Evolutionary conservation across 2,329 filamentous ascomycete species (phyloP).

Genomic region (Didymella pomorum): DNA sequence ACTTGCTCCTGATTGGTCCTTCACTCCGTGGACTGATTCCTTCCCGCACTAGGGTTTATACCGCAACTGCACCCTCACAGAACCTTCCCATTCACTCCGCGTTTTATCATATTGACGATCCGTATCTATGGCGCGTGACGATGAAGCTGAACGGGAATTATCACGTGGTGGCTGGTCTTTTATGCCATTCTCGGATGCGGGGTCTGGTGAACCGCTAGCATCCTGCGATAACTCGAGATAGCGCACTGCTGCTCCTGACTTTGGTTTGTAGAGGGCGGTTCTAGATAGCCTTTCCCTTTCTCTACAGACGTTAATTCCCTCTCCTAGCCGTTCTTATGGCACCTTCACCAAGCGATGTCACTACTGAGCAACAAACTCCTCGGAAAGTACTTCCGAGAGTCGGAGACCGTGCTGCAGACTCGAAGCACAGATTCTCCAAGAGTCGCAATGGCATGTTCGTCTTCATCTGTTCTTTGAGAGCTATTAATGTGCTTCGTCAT

Average conservation of each 20-base stretch:
- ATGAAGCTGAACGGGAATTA: not conserved
- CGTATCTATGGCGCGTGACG: not conserved
- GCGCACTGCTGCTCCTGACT: slow-evolving; percentile 3
- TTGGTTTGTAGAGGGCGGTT: not conserved
- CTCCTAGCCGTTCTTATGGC: slow-evolving; percentile 4
- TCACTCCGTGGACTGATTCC: not conserved
- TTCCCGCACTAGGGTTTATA: not conserved
- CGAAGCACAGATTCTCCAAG: slow-evolving; percentile 18
- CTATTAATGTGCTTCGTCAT: not conserved
- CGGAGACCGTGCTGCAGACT: slow-evolving; percentile 18
- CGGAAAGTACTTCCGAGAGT: slow-evolving; percentile 3
- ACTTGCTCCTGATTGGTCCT: slow-evolving; percentile 7
- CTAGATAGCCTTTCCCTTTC: not conserved
- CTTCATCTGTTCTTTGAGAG: slow-evolving; percentile 9
- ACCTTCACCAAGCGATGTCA: slow-evolving; percentile 5
- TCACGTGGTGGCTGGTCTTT: slow-evolving; percentile 16
- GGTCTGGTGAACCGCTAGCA: slow-evolving; percentile 13
- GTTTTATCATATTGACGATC: not conserved
- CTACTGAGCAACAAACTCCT: slow-evolving; percentile 7
- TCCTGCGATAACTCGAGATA: slow-evolving; percentile 16
- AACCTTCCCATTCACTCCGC: not conserved
- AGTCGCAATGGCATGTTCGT: slow-evolving; percentile 26
- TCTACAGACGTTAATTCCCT: not conserved
- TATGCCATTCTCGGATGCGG: slow-evolving; percentile 22
- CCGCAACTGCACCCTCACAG: not conserved